phyloP scores from a whole-genome alignment of 805 yeast species.

The Monosporozyma unispora region DNA sequence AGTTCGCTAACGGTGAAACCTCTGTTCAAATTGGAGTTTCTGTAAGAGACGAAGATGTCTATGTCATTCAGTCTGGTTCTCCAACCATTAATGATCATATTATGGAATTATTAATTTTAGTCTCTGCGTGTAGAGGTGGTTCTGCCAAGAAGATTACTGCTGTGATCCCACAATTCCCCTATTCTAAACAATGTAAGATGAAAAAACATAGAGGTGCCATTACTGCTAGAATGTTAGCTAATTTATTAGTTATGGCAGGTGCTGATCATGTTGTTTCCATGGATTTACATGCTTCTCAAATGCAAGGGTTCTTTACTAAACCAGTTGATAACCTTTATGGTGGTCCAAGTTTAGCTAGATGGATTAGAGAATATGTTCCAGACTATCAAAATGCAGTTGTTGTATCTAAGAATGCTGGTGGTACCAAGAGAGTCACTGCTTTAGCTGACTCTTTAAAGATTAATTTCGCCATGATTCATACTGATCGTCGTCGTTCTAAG shows the following conservation, averaged over 20 bases:
- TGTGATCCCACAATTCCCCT: constrained; percentile 95
- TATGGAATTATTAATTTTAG: constrained; percentile 89
- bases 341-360: constrained; percentile 89
- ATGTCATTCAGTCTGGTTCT: constrained; percentile 85
- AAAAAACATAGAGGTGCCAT: constrained; percentile 98
- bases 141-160: constrained; percentile 96
- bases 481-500: constrained; percentile 87
- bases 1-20: constrained; percentile 96
- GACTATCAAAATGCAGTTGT: constrained; percentile 86
- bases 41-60: constrained; percentile 94
- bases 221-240: constrained; percentile 97
- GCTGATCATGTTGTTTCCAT: constrained; percentile 97
- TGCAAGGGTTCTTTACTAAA: constrained; percentile 97
- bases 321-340: constrained; percentile 97
- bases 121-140: constrained; percentile 95
- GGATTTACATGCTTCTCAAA: constrained; percentile 94
- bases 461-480: constrained; percentile 97
- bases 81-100: constrained; percentile 85
- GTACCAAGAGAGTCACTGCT: constrained; percentile 95
- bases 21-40: constrained; percentile 91
- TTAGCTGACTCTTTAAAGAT: constrained; percentile 94
- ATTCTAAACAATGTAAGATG: constrained; percentile 96
- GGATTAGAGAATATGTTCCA: constrained; percentile 87
- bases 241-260: constrained; percentile 92
- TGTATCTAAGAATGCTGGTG: constrained; percentile 98